Evolutionary conservation across 768 basidiomycete species (phyloP).

Genomic region (Mycena galericulata): DNA sequence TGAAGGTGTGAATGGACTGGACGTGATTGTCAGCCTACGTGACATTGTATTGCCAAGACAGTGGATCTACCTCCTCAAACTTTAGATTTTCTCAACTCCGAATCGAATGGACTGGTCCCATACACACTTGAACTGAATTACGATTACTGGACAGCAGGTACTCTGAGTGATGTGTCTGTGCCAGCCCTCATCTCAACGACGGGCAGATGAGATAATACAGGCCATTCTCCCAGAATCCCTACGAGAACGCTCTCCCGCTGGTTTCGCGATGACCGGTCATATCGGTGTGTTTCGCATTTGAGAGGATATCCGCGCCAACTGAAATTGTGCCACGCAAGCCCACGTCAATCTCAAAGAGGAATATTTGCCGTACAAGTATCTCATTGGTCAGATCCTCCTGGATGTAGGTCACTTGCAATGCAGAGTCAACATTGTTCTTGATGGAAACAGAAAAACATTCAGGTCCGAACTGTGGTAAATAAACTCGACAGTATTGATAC

Average conservation of each 20-base stretch:
- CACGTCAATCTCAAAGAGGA: conserved; percentile 93
- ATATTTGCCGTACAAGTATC: conserved; percentile 90
- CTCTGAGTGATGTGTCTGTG: not conserved
- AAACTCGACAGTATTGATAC: conserved; percentile 89
- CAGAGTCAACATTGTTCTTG: not conserved
- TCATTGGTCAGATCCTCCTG: conserved; percentile 93
- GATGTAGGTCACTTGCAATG: conserved; percentile 67
- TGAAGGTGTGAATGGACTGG: conserved; percentile 61
- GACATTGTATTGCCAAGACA: conserved; percentile 60
- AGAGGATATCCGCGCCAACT: not conserved
- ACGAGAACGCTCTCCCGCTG: conserved; percentile 82
- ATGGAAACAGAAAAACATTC: conserved; percentile 81
- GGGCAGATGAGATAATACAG: conserved; percentile 85
- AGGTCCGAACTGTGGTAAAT: conserved; percentile 91
- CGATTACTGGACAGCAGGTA: conserved; percentile 91
- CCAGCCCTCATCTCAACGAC: conserved; percentile 4
- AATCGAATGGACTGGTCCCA: conserved; percentile 65
- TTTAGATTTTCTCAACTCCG: conserved; percentile 64
- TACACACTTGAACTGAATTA: conserved; percentile 80
- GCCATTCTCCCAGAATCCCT: conserved; percentile 85
- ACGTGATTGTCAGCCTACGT: conserved; percentile 2
- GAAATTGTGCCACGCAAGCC: conserved; percentile 57
- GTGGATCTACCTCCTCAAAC: conserved; percentile 74
- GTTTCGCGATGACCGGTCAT: conserved; percentile 92
- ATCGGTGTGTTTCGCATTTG: conserved; percentile 65